phyloP scores from a whole-genome alignment of 305 asterid genomes.

The Fraxinus paxiana region DNA sequence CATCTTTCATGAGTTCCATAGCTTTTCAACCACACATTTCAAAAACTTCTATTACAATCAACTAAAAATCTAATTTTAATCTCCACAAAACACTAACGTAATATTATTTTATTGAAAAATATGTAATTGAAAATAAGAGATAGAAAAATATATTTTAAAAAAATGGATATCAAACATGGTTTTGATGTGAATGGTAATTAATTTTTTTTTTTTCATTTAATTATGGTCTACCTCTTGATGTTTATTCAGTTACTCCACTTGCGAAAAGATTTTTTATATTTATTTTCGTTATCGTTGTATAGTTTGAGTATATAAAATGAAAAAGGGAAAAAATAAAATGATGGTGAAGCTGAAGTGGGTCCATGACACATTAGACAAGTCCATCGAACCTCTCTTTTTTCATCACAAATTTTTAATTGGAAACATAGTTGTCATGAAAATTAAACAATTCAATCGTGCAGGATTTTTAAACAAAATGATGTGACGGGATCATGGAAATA shows the following conservation, averaged over 20 bases:
- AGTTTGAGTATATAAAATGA: not conserved
- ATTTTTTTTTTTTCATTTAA: too few relatives aligned
- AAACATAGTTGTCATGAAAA: not conserved
- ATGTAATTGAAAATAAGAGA: too few relatives aligned
- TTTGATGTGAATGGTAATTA: not conserved
- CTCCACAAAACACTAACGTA: too few relatives aligned
- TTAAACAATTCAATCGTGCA: not conserved
- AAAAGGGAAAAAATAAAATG: not conserved
- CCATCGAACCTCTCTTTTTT: not conserved
- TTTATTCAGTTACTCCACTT: not conserved
- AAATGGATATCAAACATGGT: too few relatives aligned
- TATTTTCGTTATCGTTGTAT: not conserved
- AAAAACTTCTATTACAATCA: too few relatives aligned
- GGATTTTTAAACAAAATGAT: not conserved
- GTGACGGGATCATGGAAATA: not conserved
- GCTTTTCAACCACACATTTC: too few relatives aligned
- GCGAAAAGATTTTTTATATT: too few relatives aligned
- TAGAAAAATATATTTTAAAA: too few relatives aligned
- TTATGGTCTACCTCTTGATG: not conserved
- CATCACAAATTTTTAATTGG: not conserved
- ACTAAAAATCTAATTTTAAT: too few relatives aligned
- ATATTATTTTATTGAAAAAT: too few relatives aligned
- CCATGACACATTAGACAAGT: not conserved
- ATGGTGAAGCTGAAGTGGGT: not conserved
- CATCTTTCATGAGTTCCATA: too few relatives aligned